Conservation (phyloP, 805 yeast species). For the Vanderwaltozyma tropicalis region DNA sequence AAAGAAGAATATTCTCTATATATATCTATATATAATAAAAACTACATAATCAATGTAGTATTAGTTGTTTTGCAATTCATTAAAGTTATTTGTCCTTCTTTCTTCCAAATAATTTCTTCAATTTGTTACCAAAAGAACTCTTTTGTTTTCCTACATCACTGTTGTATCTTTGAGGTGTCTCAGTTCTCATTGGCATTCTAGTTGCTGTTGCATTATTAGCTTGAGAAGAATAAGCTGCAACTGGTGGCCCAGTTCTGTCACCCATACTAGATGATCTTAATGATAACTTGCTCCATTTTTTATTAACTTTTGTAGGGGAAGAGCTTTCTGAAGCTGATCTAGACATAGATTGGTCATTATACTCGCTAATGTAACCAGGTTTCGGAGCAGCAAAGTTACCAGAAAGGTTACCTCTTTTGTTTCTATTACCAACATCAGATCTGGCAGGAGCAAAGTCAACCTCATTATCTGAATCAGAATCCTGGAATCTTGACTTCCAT, state of each 20-base stretch:
- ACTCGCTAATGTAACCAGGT: not conserved
- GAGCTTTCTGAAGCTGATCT: conserved; percentile 7
- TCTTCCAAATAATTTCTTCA: conserved; percentile 35
- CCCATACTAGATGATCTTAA: conserved; percentile 17
- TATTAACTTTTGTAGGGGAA: conserved; percentile 10
- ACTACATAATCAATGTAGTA: too few species aligned
- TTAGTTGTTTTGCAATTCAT: not conserved
- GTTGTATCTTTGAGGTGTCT: not conserved
- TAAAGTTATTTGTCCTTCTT: conserved; percentile 8
- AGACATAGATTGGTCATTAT: not conserved
- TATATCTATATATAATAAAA: too few species aligned
- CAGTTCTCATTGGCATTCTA: not conserved
- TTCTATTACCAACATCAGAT: not conserved
- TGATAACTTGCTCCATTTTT: conserved; percentile 15
- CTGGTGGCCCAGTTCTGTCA: conserved; percentile 4
- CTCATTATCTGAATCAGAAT: conserved; percentile 53
- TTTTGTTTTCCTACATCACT: conserved; percentile 20
- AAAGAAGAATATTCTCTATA: too few species aligned
- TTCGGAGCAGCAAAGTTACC: not conserved
- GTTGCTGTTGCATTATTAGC: not conserved
- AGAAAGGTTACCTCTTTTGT: not conserved
- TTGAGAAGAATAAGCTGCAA: not conserved
- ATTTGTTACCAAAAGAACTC: conserved; percentile 28
- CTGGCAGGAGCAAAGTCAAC: too few species aligned
- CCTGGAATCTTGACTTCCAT: conserved; percentile 43